Evolutionary conservation across 805 yeast species (phyloP), one percentile per base, ranked within the genome.

Genomic region (Sugiyamaella americana): DNA sequence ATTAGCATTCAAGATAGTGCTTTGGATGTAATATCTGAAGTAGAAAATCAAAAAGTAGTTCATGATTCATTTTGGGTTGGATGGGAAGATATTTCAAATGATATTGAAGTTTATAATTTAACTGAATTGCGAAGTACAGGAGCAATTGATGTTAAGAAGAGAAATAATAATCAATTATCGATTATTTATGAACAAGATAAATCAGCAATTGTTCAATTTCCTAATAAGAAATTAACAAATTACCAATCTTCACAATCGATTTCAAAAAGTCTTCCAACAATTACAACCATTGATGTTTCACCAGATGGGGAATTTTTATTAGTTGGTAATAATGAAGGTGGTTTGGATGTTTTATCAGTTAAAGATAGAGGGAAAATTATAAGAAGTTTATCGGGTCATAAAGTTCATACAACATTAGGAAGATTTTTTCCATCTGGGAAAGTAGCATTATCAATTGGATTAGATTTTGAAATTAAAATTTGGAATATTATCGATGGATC

Each of bases 361-460:
- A 43, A 46, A 18, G 52, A 48, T 37, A 53, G 44, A 13, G 54
- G 54, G 21, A 35, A 34, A 19, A 21, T 48, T 3, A 29, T 49
- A 5, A 40, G 56, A 38, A 44, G 40, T 1, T 49, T 70, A 3
- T 61, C 58, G 2, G 85, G 84, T 1, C 93, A 84, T 63, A 62
- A 58, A 22, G 55, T 58, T 10, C 74, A 76, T 40, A 66, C 84
- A 1, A 58, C 69, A 0, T 63, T 67, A 2, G 55, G 75, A 1
- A 38, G 50, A 45, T 72, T 80, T 45, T 83, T 85, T 58, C 87
- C 93, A 0, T 78, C 86, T 13, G 78, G 79, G 2, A 65, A 74
- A 55, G 93, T 82, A 11, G 57, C 79, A 1, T 56, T 83, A 20
- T 73, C 83, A 1, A 69, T 75, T 3, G 83, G 87, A 1, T 59